Evolutionary conservation across 1,284 basidiomycete genomes (phyloP).

Genomic region (Malassezia dermatis): DNA sequence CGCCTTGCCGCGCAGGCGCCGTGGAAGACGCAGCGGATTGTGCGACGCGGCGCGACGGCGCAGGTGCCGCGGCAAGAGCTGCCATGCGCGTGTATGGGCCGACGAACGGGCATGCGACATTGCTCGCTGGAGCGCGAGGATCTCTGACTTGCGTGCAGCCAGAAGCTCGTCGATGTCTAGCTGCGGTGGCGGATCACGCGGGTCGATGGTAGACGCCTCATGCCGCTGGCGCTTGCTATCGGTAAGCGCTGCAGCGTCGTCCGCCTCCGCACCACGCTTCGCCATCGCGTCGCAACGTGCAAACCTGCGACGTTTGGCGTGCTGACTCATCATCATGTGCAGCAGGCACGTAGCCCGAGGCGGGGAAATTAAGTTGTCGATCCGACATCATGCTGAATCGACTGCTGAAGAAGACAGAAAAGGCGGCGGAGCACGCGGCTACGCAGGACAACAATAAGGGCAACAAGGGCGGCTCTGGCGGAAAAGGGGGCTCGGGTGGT

Average conservation of each 20-base stretch:
- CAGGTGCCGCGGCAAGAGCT: slow-evolving; percentile 39
- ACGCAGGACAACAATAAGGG: not conserved
- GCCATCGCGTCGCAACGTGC: not conserved
- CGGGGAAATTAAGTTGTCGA: not conserved
- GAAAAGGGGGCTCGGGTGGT: not conserved
- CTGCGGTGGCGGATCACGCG: not conserved
- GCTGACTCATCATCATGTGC: not conserved
- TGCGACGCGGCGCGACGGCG: slow-evolving; percentile 42
- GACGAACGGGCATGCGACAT: slow-evolving; percentile 16
- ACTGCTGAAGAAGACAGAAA: not conserved
- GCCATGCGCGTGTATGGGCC: slow-evolving; percentile 41
- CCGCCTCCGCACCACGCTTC: slow-evolving; percentile 1
- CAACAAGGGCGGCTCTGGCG: not conserved
- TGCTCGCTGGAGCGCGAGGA: slow-evolving; percentile 15
- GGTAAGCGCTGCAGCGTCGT: not conserved
- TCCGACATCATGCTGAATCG: not conserved
- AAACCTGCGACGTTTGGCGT: not conserved
- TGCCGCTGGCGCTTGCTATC: not conserved
- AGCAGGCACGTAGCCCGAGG: not conserved
- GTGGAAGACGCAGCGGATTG: slow-evolving; percentile 40
- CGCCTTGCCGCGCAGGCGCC: slow-evolving; percentile 34
- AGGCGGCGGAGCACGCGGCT: not conserved
- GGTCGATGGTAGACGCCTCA: not conserved
- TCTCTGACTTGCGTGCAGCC: slow-evolving; percentile 9
- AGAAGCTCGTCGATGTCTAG: slow-evolving; percentile 12